Conservation (phyloP, 441 rosid genomes). For the Lepidium campestre region DNA sequence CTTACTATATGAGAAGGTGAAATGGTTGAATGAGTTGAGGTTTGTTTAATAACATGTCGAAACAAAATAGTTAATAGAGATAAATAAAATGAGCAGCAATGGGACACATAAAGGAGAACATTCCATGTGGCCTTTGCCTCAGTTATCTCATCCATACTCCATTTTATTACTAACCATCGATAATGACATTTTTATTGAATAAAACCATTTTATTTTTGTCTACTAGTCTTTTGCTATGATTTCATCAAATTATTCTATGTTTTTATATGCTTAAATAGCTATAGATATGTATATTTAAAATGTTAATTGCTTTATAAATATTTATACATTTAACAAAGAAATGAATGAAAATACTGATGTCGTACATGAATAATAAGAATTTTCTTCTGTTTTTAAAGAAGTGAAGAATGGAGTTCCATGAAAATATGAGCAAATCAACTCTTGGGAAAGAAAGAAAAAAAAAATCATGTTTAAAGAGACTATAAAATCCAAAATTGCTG, state of each 20-base stretch:
- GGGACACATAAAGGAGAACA: constrained; percentile 25
- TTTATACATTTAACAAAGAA: too few species aligned
- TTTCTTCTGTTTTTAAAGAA: too few species aligned
- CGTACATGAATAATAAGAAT: too few species aligned
- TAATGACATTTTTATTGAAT: constrained; percentile 19
- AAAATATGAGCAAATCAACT: background rate
- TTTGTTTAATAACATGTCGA: constrained; percentile 10
- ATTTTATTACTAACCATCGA: constrained; percentile 19
- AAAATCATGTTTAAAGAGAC: background rate
- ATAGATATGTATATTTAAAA: background rate
- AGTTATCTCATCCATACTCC: constrained; percentile 19
- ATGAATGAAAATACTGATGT: too few species aligned
- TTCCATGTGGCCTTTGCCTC: constrained; percentile 30
- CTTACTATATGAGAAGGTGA: constrained; percentile 7
- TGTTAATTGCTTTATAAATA: too few species aligned
- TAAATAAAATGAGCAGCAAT: constrained; percentile 13
- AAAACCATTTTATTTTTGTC: constrained; percentile 20
- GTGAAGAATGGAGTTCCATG: constrained; percentile 2
- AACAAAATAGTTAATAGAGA: background rate
- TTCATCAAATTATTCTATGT: constrained; percentile 12
- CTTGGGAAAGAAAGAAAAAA: constrained; percentile 8
- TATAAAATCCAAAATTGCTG: constrained; percentile 18
- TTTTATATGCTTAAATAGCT: background rate
- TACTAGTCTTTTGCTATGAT: constrained; percentile 3
- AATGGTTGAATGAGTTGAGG: constrained; percentile 3